Conservation (phyloP, 306 rosid genomes). For the Vigna trinervia region DNA sequence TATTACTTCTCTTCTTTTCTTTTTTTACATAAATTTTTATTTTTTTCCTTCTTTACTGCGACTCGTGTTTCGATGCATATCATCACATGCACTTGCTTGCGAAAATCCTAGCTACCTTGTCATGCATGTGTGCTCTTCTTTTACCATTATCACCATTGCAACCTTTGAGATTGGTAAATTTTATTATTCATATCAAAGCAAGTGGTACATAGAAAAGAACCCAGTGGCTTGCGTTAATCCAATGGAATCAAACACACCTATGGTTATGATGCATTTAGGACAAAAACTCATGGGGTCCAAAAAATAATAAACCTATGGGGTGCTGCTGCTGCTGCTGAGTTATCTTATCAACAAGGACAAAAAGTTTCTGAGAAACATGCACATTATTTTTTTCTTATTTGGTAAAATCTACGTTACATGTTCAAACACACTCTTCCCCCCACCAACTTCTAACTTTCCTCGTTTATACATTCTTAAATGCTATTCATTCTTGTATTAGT, state of each 20-base stretch:
- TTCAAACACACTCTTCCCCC: not conserved
- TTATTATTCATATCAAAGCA: not conserved
- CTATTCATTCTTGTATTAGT: not conserved
- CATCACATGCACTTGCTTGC: conserved; percentile 73
- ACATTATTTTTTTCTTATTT: not conserved
- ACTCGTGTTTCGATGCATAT: conserved; percentile 72
- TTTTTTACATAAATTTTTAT: conserved; percentile 3
- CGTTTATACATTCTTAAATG: not conserved
- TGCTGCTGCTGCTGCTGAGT: too few relatives aligned
- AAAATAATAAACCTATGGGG: not conserved
- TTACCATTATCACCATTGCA: conserved; percentile 16
- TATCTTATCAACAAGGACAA: not conserved
- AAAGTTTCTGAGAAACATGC: not conserved
- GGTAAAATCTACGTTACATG: not conserved
- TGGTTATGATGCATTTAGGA: not conserved
- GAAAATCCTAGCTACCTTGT: conserved; percentile 45
- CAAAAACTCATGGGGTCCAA: not conserved
- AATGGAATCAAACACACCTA: conserved; percentile 23
- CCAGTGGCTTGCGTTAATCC: not conserved
- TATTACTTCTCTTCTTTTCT: conserved; percentile 26
- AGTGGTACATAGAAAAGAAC: conserved; percentile 17
- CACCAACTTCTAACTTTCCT: not conserved
- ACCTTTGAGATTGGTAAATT: not conserved
- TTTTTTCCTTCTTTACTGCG: conserved; percentile 49
- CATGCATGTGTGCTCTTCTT: conserved; percentile 17